Percentiles rank a stretch among this genome's conserved stretches.
Evolutionary conservation across 371 early-diverging fungal genomes (phyloP).

Genomic region (Circinella umbellata): DNA sequence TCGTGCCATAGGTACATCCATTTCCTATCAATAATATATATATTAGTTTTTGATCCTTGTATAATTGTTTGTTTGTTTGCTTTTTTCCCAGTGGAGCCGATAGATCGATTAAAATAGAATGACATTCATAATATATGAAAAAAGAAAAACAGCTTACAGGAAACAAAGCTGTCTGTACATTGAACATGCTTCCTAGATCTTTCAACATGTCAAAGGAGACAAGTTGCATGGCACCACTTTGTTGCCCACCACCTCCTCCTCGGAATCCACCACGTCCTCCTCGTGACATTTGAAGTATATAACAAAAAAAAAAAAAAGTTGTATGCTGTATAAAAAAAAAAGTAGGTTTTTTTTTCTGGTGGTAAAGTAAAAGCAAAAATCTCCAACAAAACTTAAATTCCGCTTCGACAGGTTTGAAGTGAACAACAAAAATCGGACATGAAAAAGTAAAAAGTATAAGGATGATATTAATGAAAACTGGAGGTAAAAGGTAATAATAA

Average conservation of each 20-base stretch:
- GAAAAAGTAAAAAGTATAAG: no score
- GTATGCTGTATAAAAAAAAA: no score
- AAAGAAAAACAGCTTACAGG: constrained; percentile 36
- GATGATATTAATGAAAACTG: no score
- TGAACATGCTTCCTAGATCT: constrained; percentile 50
- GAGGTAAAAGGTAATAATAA: no score
- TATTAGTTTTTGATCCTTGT: neutral
- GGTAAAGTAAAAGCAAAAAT: no score
- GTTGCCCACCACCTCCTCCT: constrained; percentile 45
- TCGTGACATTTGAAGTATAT: constrained; percentile 11
- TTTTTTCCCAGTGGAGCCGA: neutral
- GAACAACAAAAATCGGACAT: no score
- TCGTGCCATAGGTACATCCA: constrained; percentile 52
- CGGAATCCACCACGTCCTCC: constrained; percentile 40
- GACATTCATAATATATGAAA: neutral
- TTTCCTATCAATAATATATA: constrained; percentile 29
- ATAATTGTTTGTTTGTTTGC: neutral
- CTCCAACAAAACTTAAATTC: no score
- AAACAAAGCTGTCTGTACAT: constrained; percentile 48
- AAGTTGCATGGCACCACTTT: constrained; percentile 49
- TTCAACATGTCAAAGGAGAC: constrained; percentile 51
- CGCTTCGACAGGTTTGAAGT: no score
- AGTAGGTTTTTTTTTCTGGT: no score
- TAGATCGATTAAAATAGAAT: neutral
- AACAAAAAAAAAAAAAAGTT: neutral